Evolutionary conservation across 805 yeast species (phyloP).

Genomic region (Blastobotrys peoriensis): DNA sequence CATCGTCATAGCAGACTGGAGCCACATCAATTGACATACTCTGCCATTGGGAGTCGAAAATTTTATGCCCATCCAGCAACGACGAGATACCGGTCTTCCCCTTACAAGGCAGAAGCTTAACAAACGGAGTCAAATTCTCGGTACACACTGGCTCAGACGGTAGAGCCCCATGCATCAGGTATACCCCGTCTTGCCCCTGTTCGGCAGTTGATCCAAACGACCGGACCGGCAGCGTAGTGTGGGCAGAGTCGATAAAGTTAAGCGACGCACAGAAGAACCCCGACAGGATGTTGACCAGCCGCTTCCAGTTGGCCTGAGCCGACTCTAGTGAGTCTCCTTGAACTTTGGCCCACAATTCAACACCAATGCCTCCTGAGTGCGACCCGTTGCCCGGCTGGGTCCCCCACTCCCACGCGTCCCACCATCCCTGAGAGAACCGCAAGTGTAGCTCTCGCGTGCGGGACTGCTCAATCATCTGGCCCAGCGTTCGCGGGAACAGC

Average conservation of each 20-base stretch:
- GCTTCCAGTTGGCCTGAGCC: constrained; percentile 64
- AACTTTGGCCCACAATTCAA: constrained; percentile 83
- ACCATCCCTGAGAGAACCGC: constrained; percentile 89
- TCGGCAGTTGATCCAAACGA: constrained; percentile 27
- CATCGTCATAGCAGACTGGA: constrained; percentile 41
- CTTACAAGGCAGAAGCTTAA: constrained; percentile 84
- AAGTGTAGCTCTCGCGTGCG: constrained; percentile 71
- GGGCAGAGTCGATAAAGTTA: constrained; percentile 75
- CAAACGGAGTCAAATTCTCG: constrained; percentile 89
- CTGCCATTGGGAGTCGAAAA: constrained; percentile 89
- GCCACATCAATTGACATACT: constrained; percentile 80
- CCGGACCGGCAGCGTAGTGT: constrained; percentile 62
- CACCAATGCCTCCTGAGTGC: constrained; percentile 87
- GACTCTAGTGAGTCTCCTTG: constrained; percentile 52
- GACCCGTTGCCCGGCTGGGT: constrained; percentile 64
- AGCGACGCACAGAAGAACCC: constrained; percentile 95
- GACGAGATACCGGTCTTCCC: constrained; percentile 87
- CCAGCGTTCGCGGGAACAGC: constrained; percentile 71
- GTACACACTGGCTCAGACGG: constrained; percentile 97
- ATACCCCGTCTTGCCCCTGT: constrained; percentile 26
- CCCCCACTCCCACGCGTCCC: constrained; percentile 91
- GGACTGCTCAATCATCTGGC: constrained; percentile 64
- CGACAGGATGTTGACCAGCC: constrained; percentile 66
- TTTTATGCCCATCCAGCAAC: constrained; percentile 78
- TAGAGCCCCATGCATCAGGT: constrained; percentile 71